Conservation (phyloP, 2,329 filamentous ascomycete species). For the Magnaporthales sp. region DNA sequence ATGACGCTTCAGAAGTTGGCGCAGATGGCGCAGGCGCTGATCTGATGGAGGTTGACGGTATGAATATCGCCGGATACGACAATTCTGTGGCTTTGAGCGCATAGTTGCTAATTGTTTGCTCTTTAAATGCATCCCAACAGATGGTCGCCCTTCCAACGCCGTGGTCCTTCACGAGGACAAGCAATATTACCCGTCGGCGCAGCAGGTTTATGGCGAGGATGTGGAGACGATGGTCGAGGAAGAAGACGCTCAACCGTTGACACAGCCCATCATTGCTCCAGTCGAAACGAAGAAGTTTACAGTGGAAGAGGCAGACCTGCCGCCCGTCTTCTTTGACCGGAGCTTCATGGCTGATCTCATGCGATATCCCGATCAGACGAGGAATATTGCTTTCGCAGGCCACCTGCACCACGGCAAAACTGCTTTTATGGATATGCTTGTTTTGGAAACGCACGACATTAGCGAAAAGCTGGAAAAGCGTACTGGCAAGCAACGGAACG, state of each 20-base stretch:
- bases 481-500: conserved; percentile 72
- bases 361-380: conserved; percentile 89
- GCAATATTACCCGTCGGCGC: conserved; percentile 97
- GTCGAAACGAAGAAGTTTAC: conserved; percentile 94
- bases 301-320: conserved; percentile 84
- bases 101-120: not conserved
- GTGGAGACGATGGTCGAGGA: conserved; percentile 96
- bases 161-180: conserved; percentile 99
- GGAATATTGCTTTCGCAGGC: conserved; percentile 85
- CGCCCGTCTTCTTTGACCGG: conserved; percentile 78
- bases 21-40: conserved; percentile 64
- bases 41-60: conserved; percentile 88
- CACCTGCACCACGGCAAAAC: conserved; percentile 98
- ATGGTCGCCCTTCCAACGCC: conserved; percentile 86
- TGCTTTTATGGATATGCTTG: conserved; percentile 96
- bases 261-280: conserved; percentile 87
- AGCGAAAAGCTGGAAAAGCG: conserved; percentile 69
- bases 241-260: conserved; percentile 88
- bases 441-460: conserved; percentile 89
- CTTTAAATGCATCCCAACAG: conserved; percentile 27
- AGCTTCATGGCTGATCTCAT: conserved; percentile 93
- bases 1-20: conserved; percentile 61
- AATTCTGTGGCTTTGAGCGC: not conserved
- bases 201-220: conserved; percentile 88
- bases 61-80: conserved; percentile 11